These are phyloP conservation scores for Ustilago esculenta DNA, from an alignment of 1,284 basidiomycete species.

Conservation along the genomic window DNA sequence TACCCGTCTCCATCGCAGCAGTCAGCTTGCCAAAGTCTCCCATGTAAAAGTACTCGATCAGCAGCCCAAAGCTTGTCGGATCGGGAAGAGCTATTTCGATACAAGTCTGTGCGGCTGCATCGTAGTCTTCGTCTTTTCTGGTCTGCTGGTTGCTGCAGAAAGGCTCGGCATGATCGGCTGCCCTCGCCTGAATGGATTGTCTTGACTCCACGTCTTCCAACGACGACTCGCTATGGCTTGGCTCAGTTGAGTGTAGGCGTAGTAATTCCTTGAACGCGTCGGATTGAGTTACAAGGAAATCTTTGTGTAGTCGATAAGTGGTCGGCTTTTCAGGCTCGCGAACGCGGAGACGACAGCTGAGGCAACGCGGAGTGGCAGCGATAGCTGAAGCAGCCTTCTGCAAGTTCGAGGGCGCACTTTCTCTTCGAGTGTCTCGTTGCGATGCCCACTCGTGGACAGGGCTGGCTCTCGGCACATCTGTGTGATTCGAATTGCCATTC, in stretches of 20 bases:
- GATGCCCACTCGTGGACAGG: too few species aligned
- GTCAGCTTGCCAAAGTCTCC: constrained; percentile 16
- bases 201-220: too few species aligned
- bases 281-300: constrained; percentile 8
- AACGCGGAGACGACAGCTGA: too few species aligned
- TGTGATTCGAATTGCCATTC: too few species aligned
- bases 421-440: constrained; percentile 1
- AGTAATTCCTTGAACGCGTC: background rate
- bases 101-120: background rate
- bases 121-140: too few species aligned
- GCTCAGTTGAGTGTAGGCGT: background rate
- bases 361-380: background rate
- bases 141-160: too few species aligned
- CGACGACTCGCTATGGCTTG: too few species aligned
- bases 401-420: constrained; percentile 11
- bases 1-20: constrained; percentile 11
- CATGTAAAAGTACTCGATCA: constrained; percentile 26
- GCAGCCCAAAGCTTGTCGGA: constrained; percentile 5
- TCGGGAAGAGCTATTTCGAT: constrained; percentile 8
- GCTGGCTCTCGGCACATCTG: too few species aligned
- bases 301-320: constrained; percentile 5
- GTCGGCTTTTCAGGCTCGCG: too few species aligned
- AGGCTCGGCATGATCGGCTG: too few species aligned
- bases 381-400: background rate
- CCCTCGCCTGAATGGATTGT: too few species aligned